These are phyloP conservation scores for Lichtheimia corymbifera DNA, from an alignment of 371 early-diverging fungal genomes.

Conservation along the genomic window DNA sequence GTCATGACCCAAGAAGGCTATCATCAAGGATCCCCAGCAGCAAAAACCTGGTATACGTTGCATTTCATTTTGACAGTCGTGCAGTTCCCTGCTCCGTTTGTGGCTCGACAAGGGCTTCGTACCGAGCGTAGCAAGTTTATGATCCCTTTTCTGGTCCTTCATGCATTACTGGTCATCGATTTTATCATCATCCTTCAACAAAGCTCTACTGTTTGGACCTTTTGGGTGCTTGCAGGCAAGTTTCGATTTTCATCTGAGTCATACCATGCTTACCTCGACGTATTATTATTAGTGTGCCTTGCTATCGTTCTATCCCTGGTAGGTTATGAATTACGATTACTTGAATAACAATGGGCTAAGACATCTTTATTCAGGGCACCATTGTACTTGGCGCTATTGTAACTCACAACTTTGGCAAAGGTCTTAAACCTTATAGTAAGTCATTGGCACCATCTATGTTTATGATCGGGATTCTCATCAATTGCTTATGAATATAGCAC, in stretches of 20 bases:
- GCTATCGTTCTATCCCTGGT: conserved; percentile 46
- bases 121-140: conserved; percentile 36
- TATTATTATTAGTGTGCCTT: conserved; percentile 28
- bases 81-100: conserved; percentile 38
- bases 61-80: conserved; percentile 39
- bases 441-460: too few species aligned
- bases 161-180: conserved; percentile 35
- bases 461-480: too few species aligned
- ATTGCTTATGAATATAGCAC: conserved; percentile 5
- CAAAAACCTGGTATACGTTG: conserved; percentile 36
- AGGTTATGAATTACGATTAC: conserved; percentile 11
- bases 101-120: conserved; percentile 37
- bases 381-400: conserved; percentile 32
- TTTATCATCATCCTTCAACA: conserved; percentile 44
- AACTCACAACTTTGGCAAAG: conserved; percentile 42
- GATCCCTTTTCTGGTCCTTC: conserved; percentile 32
- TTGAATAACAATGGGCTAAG: too few species aligned
- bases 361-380: conserved; percentile 20
- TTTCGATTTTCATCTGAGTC: not conserved
- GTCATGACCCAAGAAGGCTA: conserved; percentile 49
- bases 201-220: conserved; percentile 43
- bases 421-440: conserved; percentile 49
- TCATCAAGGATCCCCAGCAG: conserved; percentile 18
- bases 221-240: conserved; percentile 55
- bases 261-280: not conserved